Conservation (phyloP, 2,329 filamentous ascomycete species). For the Monilinia fructicola region DNA sequence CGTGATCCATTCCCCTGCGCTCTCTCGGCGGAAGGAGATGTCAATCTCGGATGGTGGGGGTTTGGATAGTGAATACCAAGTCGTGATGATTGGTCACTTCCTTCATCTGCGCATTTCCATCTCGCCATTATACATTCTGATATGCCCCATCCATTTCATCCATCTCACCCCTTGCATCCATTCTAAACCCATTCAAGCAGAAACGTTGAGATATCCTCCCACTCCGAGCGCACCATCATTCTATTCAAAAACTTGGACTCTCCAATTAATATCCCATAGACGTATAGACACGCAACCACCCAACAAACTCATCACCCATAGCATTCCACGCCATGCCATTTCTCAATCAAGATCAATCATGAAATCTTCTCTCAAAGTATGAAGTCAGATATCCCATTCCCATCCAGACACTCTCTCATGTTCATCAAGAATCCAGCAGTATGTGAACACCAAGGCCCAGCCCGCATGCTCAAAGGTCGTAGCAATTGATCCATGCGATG, state of each 20-base stretch:
- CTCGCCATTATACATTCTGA: not conserved
- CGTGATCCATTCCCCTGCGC: too few species aligned
- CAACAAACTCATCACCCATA: not conserved
- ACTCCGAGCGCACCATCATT: not conserved
- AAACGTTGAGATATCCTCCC: not conserved
- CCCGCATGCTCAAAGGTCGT: not conserved
- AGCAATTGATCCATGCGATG: not conserved
- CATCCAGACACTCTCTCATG: not conserved
- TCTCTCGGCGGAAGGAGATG: too few species aligned
- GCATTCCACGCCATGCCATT: not conserved
- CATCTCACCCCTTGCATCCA: not conserved
- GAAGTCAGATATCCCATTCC: not conserved
- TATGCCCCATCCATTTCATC: not conserved
- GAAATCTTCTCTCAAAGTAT: not conserved
- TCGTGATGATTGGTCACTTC: too few species aligned
- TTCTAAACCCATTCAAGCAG: not conserved
- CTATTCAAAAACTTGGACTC: not conserved
- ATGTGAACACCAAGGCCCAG: not conserved
- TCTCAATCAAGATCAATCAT: not conserved
- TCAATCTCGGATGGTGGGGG: too few species aligned
- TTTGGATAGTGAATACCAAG: too few species aligned
- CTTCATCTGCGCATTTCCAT: too few species aligned
- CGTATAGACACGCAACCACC: constrained; percentile 1
- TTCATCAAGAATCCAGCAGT: not conserved
- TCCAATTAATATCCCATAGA: not conserved